Evolutionary conservation across 2,329 filamentous ascomycete genomes (phyloP).

Genomic region (Alternaria triticina): DNA sequence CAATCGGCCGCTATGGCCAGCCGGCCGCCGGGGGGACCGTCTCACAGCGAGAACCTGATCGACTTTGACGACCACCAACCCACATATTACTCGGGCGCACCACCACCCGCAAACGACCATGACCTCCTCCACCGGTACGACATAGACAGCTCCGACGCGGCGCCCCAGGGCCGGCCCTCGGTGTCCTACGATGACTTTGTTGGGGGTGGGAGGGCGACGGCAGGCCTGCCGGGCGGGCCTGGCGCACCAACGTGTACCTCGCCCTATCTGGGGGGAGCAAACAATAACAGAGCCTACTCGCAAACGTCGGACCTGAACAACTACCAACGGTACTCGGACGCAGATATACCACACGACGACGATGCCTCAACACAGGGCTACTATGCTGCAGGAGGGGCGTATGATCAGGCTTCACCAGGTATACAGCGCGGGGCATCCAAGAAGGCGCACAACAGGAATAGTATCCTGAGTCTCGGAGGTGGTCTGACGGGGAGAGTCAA

Average conservation of each 20-base stretch:
- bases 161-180: slow-evolving; percentile 75
- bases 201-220: slow-evolving; percentile 63
- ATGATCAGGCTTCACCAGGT: slow-evolving; percentile 61
- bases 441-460: slow-evolving; percentile 77
- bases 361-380: slow-evolving; percentile 75
- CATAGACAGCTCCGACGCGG: slow-evolving; percentile 68
- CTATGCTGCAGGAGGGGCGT: slow-evolving; percentile 71
- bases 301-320: slow-evolving; percentile 86
- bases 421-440: slow-evolving; percentile 58
- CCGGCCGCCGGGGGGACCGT: slow-evolving; percentile 61
- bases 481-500: slow-evolving; percentile 87
- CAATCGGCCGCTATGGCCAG: slow-evolving; percentile 55
- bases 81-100: slow-evolving; percentile 76
- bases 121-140: slow-evolving; percentile 78
- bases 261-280: slow-evolving; percentile 47
- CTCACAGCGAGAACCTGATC: slow-evolving; percentile 66
- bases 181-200: slow-evolving; percentile 96
- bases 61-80: slow-evolving; percentile 76
- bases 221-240: slow-evolving; percentile 54
- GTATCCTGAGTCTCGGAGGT: slow-evolving; percentile 84
- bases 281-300: slow-evolving; percentile 57
- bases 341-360: slow-evolving; percentile 82
- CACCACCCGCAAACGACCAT: slow-evolving; percentile 80
- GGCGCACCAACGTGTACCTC: slow-evolving; percentile 46
- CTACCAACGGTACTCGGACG: slow-evolving; percentile 90